phyloP scores from a whole-genome alignment of 768 basidiomycete genomes.

The Tylopilus cervinicoccineus region DNA sequence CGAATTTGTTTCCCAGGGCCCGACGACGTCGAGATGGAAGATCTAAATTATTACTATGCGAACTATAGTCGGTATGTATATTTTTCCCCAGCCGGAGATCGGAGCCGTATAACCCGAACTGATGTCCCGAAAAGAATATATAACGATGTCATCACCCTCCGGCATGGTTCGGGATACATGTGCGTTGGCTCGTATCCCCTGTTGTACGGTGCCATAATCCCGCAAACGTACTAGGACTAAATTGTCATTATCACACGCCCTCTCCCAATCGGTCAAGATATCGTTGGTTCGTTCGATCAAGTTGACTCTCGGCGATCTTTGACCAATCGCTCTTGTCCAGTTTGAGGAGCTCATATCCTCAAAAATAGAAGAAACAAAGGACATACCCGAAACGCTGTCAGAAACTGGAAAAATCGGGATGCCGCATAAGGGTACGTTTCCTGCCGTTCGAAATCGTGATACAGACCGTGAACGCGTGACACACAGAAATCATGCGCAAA shows the following conservation, averaged over 20 bases:
- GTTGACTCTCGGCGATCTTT: slow-evolving; percentile 5
- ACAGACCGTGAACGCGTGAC: slow-evolving; percentile 12
- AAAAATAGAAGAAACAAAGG: slow-evolving; percentile 95
- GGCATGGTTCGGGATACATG: slow-evolving; percentile 96
- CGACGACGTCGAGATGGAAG: slow-evolving; percentile 95
- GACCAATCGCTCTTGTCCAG: slow-evolving; percentile 32
- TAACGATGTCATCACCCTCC: slow-evolving; percentile 94
- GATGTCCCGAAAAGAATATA: slow-evolving; percentile 59
- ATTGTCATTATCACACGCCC: slow-evolving; percentile 88
- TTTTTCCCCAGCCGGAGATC: slow-evolving; percentile 5
- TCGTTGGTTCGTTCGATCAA: slow-evolving; percentile 62
- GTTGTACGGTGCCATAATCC: slow-evolving; percentile 6
- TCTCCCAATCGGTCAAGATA: slow-evolving; percentile 96
- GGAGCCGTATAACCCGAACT: slow-evolving; percentile 21
- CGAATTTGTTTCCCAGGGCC: slow-evolving; percentile 45
- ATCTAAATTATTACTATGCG: slow-evolving; percentile 94
- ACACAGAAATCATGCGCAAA: slow-evolving; percentile 90
- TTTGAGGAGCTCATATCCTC: slow-evolving; percentile 91
- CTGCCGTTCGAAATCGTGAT: slow-evolving; percentile 1
- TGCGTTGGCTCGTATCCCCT: slow-evolving; percentile 37
- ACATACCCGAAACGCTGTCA: slow-evolving; percentile 89
- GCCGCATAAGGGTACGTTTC: slow-evolving; percentile 65
- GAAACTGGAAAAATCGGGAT: slow-evolving; percentile 94
- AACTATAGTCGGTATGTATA: slow-evolving; percentile 82
- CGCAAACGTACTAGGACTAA: slow-evolving; percentile 69